phyloP scores from a whole-genome alignment of 2,329 filamentous ascomycete species.

The Diaporthe sp. region DNA sequence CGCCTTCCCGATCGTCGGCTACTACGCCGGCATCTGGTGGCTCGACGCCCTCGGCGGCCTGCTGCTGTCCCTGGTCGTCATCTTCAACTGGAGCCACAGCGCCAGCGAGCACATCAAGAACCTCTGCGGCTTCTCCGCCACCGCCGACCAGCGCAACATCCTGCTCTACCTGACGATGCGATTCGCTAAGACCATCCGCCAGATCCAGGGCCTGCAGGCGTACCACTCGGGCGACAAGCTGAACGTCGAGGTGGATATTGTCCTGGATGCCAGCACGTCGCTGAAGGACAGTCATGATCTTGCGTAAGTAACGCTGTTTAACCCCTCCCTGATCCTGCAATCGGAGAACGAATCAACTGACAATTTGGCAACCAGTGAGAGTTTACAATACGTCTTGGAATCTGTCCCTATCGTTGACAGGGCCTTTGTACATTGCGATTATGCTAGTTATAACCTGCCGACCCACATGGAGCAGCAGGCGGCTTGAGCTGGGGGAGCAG shows the following conservation, averaged over 20 bases:
- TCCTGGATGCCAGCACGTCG: slow-evolving; percentile 79
- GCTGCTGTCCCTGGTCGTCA: slow-evolving; percentile 81
- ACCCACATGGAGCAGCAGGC: slow-evolving; percentile 65
- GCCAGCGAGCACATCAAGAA: slow-evolving; percentile 83
- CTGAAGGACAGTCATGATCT: slow-evolving; percentile 86
- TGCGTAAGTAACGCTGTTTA: slow-evolving; percentile 47
- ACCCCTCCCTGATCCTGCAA: not conserved
- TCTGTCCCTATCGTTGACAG: slow-evolving; percentile 82
- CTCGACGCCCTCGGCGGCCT: slow-evolving; percentile 84
- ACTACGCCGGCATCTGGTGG: slow-evolving; percentile 83
- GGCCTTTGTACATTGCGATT: slow-evolving; percentile 76
- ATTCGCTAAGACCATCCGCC: slow-evolving; percentile 86
- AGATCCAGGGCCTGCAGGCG: slow-evolving; percentile 86
- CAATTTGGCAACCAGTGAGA: slow-evolving; percentile 60
- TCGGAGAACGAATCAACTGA: not conserved
- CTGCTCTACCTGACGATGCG: slow-evolving; percentile 93
- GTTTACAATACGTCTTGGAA: slow-evolving; percentile 85
- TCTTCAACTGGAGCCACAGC: slow-evolving; percentile 81
- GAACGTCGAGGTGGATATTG: slow-evolving; percentile 84
- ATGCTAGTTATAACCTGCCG: slow-evolving; percentile 70
- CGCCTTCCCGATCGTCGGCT: slow-evolving; percentile 84
- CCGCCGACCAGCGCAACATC: slow-evolving; percentile 84
- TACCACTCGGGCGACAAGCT: slow-evolving; percentile 89
- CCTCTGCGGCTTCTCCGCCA: slow-evolving; percentile 81
- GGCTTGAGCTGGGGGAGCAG: slow-evolving; percentile 9